Evolutionary conservation across 768 basidiomycete genomes (phyloP), one percentile per base, ranked within the genome.

Genomic region (Tricholoma bakamatsutake): DNA sequence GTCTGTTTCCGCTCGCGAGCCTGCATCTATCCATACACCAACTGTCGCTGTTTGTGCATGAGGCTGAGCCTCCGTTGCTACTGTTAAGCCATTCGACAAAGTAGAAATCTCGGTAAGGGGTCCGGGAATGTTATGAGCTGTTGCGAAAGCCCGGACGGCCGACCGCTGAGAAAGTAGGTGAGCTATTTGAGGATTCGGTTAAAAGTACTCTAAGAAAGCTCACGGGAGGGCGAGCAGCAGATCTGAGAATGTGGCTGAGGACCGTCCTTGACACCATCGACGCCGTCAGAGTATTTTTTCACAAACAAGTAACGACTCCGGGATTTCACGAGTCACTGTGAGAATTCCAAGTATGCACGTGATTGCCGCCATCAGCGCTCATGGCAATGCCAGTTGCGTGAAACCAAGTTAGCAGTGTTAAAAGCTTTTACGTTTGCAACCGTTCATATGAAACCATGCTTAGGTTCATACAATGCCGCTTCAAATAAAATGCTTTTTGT

Each of bases 1-100:
- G 75, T 93, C 88, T 47, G 90, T 96, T 81, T 99, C 97, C 57
- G 94, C 95, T 54, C 97, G 84, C 60, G 92, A 94, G 61, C 97
- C 97, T 56, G 97, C 96, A 69, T 98, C 96, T 65, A 99, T 96
- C 94, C 94, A 99, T 57, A 98, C 88, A 59, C 97, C 97, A 34
- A 98, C 93, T n/a, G 96, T 99, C 6, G 95, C 94, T 0, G 97
- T 98, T 73, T 95, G 90, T 4, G 93, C 88, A 69, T 91, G 87
- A 4, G 91, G 81, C 58, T 93, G 90, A 7, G 89, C 75, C 72
- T 96, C 93, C 1, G 94, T 96, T 49, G 95, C 95, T 61, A 99
- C 87, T 11, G 93, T 96, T 56, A 99, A 78, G 58, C 97, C 97
- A 76, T 97, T 98, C 12, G 91, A 78, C 53, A 99, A 87, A 5